phyloP scores from a whole-genome alignment of 148 eudicot genomes.

The Polygonum aviculare region DNA sequence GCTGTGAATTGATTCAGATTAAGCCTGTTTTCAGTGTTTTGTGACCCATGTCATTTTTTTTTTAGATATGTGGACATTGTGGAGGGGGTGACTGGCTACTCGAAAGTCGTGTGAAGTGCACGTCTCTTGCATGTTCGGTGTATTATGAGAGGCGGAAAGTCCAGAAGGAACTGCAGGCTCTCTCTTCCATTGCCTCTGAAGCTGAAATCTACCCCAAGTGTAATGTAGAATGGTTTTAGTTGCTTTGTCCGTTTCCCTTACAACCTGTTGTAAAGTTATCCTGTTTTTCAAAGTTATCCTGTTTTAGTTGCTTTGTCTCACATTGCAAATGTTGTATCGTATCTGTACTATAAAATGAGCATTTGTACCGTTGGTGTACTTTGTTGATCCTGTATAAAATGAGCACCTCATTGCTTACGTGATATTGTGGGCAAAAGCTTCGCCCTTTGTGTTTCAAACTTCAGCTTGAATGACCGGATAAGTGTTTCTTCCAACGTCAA shows the following conservation, averaged over 20 bases:
- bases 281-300: background rate
- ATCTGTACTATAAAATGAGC: no score
- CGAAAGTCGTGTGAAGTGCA: slow-evolving; percentile 86
- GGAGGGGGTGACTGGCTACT: slow-evolving; percentile 89
- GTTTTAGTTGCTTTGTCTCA: no score
- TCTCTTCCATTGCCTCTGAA: slow-evolving; percentile 49
- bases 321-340: no score
- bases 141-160: slow-evolving; percentile 82
- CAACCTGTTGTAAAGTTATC: background rate
- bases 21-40: background rate
- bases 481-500: no score
- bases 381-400: no score
- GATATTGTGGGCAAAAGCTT: no score
- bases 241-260: background rate
- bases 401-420: no score
- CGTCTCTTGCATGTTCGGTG: slow-evolving; percentile 75
- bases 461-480: no score
- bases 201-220: slow-evolving; percentile 73
- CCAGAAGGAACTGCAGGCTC: slow-evolving; percentile 67
- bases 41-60: slow-evolving; percentile 3
- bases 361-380: no score
- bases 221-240: slow-evolving; percentile 81
- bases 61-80: slow-evolving; percentile 89
- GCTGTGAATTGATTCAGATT: background rate
- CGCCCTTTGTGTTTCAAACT: no score